Conservation (phyloP, 805 yeast species). For the Zygotorulaspora florentina region DNA sequence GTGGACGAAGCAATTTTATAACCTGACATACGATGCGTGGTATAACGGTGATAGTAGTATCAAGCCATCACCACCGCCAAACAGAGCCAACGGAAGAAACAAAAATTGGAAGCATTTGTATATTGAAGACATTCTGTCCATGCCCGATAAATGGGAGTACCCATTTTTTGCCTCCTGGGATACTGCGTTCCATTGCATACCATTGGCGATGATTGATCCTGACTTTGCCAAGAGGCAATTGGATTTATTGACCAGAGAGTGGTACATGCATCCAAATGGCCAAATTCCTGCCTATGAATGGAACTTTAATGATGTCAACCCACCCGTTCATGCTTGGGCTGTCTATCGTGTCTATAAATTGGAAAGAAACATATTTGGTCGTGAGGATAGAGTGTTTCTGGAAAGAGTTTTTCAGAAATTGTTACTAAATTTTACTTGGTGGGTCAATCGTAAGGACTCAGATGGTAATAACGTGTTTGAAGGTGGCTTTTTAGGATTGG, state of each 20-base stretch:
- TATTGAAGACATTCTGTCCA: slow-evolving; percentile 78
- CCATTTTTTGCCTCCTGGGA: slow-evolving; percentile 98
- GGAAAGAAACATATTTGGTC: slow-evolving; percentile 80
- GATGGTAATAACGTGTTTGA: slow-evolving; percentile 87
- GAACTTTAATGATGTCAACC: slow-evolving; percentile 94
- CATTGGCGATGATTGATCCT: slow-evolving; percentile 90
- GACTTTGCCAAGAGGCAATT: slow-evolving; percentile 85
- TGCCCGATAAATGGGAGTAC: slow-evolving; percentile 95
- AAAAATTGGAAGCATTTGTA: slow-evolving; percentile 85
- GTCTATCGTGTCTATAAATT: slow-evolving; percentile 81
- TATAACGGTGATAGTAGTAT: slow-evolving; percentile 75
- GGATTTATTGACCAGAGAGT: slow-evolving; percentile 81
- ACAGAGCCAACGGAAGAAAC: slow-evolving; percentile 84
- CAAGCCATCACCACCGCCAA: slow-evolving; percentile 69
- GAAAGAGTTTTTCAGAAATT: slow-evolving; percentile 92
- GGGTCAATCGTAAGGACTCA: slow-evolving; percentile 89
- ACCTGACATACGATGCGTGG: slow-evolving; percentile 84
- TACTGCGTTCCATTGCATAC: slow-evolving; percentile 90
- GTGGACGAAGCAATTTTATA: slow-evolving; percentile 91
- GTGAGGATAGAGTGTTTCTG: slow-evolving; percentile 73
- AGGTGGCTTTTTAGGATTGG: slow-evolving; percentile 91
- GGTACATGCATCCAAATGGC: slow-evolving; percentile 99
- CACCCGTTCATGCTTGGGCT: slow-evolving; percentile 97
- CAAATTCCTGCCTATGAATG: slow-evolving; percentile 96
- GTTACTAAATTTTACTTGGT: slow-evolving; percentile 89